phyloP scores from a whole-genome alignment of 2,329 filamentous ascomycete species.

The Trichoderma semiorbis region DNA sequence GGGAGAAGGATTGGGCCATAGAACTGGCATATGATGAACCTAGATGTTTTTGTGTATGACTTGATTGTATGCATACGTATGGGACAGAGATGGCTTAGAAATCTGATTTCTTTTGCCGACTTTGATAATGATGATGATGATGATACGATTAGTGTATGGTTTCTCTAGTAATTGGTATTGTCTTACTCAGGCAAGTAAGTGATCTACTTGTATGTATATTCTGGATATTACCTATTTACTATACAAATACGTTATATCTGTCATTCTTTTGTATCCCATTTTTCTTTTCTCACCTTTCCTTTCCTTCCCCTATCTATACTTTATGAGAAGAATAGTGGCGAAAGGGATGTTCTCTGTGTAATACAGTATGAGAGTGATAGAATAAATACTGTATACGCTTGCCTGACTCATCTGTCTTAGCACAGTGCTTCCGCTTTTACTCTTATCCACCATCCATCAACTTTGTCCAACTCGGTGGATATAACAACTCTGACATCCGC shows the following conservation, averaged over 20 bases:
- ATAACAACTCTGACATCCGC: neutral
- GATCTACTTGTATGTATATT: neutral
- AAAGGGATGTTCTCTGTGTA: neutral
- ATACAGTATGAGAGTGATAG: neutral
- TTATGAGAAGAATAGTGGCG: neutral
- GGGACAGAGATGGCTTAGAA: neutral
- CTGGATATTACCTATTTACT: neutral
- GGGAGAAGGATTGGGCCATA: neutral
- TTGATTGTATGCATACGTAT: constrained; percentile 16
- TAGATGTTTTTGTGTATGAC: constrained; percentile 6
- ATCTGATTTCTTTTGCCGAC: neutral
- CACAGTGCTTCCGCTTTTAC: constrained; percentile 18
- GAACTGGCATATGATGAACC: constrained; percentile 3
- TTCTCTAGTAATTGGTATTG: neutral
- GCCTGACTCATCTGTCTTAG: neutral
- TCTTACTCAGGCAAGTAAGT: neutral
- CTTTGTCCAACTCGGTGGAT: neutral
- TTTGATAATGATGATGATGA: neutral
- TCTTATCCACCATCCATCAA: neutral
- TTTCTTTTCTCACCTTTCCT: neutral
- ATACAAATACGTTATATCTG: neutral
- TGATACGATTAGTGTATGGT: neutral
- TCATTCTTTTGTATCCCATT: too few species aligned
- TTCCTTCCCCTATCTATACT: neutral
- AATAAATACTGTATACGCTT: neutral